These are phyloP conservation scores for Boletellus dicymbophilus DNA, from an alignment of 1,284 basidiomycete species.

Conservation along the genomic window DNA sequence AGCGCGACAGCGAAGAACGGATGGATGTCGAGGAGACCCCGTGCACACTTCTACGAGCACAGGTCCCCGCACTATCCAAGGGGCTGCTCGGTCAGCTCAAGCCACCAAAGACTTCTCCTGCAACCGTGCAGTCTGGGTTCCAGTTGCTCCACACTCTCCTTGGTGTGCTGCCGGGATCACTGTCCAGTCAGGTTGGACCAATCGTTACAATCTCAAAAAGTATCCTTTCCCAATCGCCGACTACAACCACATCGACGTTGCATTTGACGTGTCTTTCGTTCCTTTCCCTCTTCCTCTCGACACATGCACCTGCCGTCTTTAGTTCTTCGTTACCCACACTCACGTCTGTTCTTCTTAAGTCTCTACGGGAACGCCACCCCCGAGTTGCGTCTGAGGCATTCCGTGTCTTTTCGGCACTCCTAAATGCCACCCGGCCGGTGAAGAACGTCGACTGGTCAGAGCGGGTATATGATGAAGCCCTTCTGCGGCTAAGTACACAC, in stretches of 20 bases:
- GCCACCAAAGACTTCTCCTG: constrained; percentile 75
- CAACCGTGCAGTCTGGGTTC: constrained; percentile 86
- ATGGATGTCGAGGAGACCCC: constrained; percentile 84
- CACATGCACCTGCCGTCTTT: constrained; percentile 74
- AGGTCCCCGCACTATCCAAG: constrained; percentile 81
- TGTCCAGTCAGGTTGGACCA: constrained; percentile 69
- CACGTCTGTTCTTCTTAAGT: constrained; percentile 73
- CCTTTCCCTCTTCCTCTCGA: constrained; percentile 81
- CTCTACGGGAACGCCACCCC: constrained; percentile 73
- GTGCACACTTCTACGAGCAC: constrained; percentile 64
- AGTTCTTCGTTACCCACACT: constrained; percentile 61
- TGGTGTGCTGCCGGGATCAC: constrained; percentile 79
- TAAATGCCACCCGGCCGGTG: constrained; percentile 64
- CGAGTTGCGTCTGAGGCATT: constrained; percentile 84
- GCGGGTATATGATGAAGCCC: constrained; percentile 73
- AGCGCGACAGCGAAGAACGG: constrained; percentile 68
- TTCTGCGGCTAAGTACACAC: constrained; percentile 70
- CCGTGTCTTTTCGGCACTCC: constrained; percentile 71
- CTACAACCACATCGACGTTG: constrained; percentile 70
- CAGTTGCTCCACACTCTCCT: constrained; percentile 77
- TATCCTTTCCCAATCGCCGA: constrained; percentile 62
- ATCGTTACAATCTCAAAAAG: constrained; percentile 65
- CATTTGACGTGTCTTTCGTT: constrained; percentile 85
- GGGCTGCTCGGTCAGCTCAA: constrained; percentile 84
- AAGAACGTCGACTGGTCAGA: constrained; percentile 64